Conservation (phyloP, 257 asterid genomes). For the Nicotiana noctiflora region DNA sequence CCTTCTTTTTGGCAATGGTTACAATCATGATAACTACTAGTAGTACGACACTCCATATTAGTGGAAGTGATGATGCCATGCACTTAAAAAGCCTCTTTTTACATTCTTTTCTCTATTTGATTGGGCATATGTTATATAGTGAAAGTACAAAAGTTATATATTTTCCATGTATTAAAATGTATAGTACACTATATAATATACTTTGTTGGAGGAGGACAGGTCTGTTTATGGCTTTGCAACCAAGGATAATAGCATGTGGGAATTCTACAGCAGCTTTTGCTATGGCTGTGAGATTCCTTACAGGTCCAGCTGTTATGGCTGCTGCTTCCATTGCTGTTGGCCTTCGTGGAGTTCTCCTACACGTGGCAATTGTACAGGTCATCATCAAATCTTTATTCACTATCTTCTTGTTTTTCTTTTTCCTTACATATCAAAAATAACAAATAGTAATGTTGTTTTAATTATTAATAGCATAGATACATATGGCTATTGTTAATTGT, state of each 20-base stretch:
- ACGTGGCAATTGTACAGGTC: conserved; percentile 95
- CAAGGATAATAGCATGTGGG: conserved; percentile 97
- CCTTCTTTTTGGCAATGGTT: background rate
- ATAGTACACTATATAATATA: background rate
- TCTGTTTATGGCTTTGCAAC: conserved; percentile 97
- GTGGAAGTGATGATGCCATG: conserved; percentile 26
- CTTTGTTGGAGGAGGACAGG: conserved; percentile 38
- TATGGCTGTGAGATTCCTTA: conserved; percentile 97
- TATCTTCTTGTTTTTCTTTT: background rate
- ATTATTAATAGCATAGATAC: background rate
- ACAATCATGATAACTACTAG: background rate
- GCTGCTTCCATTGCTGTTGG: conserved; percentile 97
- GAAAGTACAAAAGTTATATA: background rate
- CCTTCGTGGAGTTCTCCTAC: conserved; percentile 84
- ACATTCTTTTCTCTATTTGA: background rate
- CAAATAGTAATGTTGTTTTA: background rate
- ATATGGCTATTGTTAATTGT: background rate
- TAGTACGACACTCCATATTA: background rate
- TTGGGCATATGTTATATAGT: background rate
- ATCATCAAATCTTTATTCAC: background rate
- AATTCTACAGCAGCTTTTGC: conserved; percentile 78
- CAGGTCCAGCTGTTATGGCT: conserved; percentile 99
- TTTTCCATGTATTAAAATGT: background rate
- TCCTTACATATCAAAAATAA: no score
- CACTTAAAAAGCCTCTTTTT: background rate